A percentile compares a stretch with the other conserved stretches of the same genome.
phyloP scores from a whole-genome alignment of 2,329 filamentous ascomycete species.

The Fusarium sp. region DNA sequence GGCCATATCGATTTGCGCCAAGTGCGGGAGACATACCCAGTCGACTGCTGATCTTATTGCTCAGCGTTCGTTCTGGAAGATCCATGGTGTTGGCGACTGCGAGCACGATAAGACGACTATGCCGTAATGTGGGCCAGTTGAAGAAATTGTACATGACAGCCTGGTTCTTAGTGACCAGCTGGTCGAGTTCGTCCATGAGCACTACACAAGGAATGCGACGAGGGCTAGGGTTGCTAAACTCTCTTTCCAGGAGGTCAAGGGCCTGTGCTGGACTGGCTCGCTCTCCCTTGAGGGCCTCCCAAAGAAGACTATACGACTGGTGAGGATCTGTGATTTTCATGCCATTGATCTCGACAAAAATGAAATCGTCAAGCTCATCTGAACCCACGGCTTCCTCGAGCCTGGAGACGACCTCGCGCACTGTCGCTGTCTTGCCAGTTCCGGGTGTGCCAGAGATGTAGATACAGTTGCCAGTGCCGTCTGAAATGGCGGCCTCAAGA shows the following conservation, averaged over 20 bases:
- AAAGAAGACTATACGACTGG: slow-evolving; percentile 93
- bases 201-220: slow-evolving; percentile 95
- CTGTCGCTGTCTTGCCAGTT: slow-evolving; percentile 97
- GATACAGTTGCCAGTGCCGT: slow-evolving; percentile 94
- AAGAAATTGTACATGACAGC: slow-evolving; percentile 99
- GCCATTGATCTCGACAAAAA: slow-evolving; percentile 99
- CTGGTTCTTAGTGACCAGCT: slow-evolving; percentile 97
- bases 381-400: slow-evolving; percentile 88
- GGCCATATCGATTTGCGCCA: too few species aligned
- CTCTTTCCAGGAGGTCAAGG: slow-evolving; percentile 88
- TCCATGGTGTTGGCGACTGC: slow-evolving; percentile 99
- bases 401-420: slow-evolving; percentile 91
- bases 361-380: slow-evolving; percentile 97
- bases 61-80: slow-evolving; percentile 92
- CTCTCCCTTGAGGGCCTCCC: slow-evolving; percentile 95
- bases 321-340: slow-evolving; percentile 99
- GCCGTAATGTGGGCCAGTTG: slow-evolving; percentile 94
- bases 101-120: slow-evolving; percentile 93
- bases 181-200: slow-evolving; percentile 97
- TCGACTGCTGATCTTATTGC: slow-evolving; percentile 97
- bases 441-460: slow-evolving; percentile 99
- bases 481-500: slow-evolving; percentile 92
- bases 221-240: slow-evolving; percentile 92
- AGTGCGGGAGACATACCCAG: slow-evolving; percentile 63
- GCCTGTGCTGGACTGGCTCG: slow-evolving; percentile 93